Evolutionary conservation across 2,329 filamentous ascomycete species (phyloP).

Genomic region (Plenodomus lindquistii): DNA sequence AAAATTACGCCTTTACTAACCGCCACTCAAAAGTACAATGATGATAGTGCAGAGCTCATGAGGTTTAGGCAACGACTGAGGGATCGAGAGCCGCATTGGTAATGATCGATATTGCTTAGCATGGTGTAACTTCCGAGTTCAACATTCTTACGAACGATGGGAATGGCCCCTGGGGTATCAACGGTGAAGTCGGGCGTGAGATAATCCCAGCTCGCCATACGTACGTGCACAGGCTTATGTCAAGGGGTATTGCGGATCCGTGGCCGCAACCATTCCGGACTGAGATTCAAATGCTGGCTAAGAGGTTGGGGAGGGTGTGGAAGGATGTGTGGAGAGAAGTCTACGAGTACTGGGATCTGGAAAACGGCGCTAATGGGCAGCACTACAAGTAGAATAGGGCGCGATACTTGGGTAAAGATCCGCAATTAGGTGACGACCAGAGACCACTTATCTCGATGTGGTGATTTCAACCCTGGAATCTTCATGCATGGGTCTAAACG

Average conservation of each 20-base stretch:
- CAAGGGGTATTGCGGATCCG: constrained; percentile 8
- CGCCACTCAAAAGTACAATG: too few species aligned
- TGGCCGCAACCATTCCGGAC: constrained; percentile 4
- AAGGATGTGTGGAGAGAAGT: constrained; percentile 19
- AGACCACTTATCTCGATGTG: not conserved
- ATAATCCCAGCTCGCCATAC: constrained; percentile 16
- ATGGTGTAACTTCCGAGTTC: too few species aligned
- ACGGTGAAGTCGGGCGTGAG: constrained; percentile 19
- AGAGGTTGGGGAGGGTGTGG: constrained; percentile 5
- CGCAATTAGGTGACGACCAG: not conserved
- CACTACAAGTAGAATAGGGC: constrained; percentile 9
- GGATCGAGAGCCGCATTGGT: too few species aligned
- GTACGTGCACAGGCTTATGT: constrained; percentile 22
- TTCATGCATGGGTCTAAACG: too few species aligned
- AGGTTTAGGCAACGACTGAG: too few species aligned
- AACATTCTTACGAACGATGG: too few species aligned
- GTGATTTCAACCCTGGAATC: not conserved
- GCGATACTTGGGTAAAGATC: constrained; percentile 14
- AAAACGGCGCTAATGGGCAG: constrained; percentile 9
- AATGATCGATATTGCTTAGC: too few species aligned
- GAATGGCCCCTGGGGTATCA: too few species aligned
- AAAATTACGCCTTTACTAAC: too few species aligned
- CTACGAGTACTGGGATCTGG: constrained; percentile 13
- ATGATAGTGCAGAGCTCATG: too few species aligned
- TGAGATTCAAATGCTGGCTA: constrained; percentile 13